A percentile compares a stretch with the other conserved stretches of the same genome.
Evolutionary conservation across 1,284 basidiomycete genomes (phyloP).

Genomic region (Xerocomus minutiporus): DNA sequence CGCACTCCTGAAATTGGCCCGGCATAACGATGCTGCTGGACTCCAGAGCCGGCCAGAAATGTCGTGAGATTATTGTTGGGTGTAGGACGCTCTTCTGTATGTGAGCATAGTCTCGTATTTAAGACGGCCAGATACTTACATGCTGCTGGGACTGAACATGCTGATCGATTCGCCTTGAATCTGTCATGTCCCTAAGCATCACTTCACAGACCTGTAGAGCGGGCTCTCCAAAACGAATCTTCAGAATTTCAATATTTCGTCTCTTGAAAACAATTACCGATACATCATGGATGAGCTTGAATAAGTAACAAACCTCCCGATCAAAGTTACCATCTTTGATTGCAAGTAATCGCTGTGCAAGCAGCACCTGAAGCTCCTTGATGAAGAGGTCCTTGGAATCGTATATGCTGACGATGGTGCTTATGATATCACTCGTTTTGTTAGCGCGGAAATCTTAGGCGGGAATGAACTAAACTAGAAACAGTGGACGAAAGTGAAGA

Average conservation of each 20-base stretch:
- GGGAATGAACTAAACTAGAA: constrained; percentile 6
- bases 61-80: constrained; percentile 84
- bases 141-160: constrained; percentile 72
- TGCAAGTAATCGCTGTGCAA: constrained; percentile 78
- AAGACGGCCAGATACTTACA: constrained; percentile 39
- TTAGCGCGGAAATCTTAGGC: constrained; percentile 78
- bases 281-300: background rate
- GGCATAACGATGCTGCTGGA: constrained; percentile 73
- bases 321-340: constrained; percentile 79
- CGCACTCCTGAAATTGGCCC: constrained; percentile 74
- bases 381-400: constrained; percentile 92
- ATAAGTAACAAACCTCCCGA: constrained; percentile 60
- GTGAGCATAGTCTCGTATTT: constrained; percentile 7
- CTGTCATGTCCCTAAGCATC: constrained; percentile 93
- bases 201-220: constrained; percentile 92
- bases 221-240: constrained; percentile 88
- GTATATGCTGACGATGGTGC: constrained; percentile 92
- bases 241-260: constrained; percentile 87
- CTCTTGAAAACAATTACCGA: constrained; percentile 47
- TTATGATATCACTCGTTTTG: constrained; percentile 86
- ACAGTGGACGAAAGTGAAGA: background rate
- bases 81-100: constrained; percentile 50
- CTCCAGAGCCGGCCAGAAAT: constrained; percentile 89
- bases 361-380: constrained; percentile 85
- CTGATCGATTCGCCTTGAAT: constrained; percentile 83